Base-by-base conservation (phyloP, 2,329 filamentous ascomycete genomes). In the Exutisphaerella laricina region DNA sequence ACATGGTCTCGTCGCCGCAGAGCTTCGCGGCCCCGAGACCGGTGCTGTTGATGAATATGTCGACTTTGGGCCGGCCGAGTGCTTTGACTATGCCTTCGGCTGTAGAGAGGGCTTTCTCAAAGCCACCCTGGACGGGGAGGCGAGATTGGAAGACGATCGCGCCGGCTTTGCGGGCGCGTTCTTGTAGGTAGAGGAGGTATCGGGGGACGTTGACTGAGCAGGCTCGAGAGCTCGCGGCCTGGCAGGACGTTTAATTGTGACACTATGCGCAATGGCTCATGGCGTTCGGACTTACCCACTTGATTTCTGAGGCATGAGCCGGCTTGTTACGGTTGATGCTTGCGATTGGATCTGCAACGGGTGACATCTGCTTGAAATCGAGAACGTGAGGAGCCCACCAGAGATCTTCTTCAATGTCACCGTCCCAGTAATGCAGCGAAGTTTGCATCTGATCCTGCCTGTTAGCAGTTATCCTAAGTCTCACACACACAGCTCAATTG, bases 31-130 rank as follows among this genome's bases (percentile, higher is more conserved):
- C 69, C 4, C 58, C 59, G 3, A 74, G 54, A 5, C 70, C 71
- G 1, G 65, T 66, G 23, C 64, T 65, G 43, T 73, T 73, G 22
- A 73, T 53, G 31, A 69, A 63, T 21, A 48, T 43, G 40, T 57
- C 49, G 0, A 61, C 56, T 3, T 39, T 43, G 3, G 38, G 31
- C 4, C 37, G 25, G 4, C 45, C 39, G n/a, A 50, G 33, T 5
- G 32, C 45, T 4, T 25, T 32, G 1, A 49, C 43, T 4, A 58
- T 42, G 4, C 37, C 49, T 32, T 60, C 56, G 1, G 60, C 62
- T 3, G 51, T 40, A 0, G 42, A 25, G 5, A 70, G 43, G 0
- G 66, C 57, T 17, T 48, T 49, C 5, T 45, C 16, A 2, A 70
- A 47, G 1, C 62, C 60, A 5, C 41, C 34, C 4, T 51, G 43